Evolutionary conservation across 2,329 filamentous ascomycete genomes (phyloP).

Genomic region (Arthrinium phaeospermum): DNA sequence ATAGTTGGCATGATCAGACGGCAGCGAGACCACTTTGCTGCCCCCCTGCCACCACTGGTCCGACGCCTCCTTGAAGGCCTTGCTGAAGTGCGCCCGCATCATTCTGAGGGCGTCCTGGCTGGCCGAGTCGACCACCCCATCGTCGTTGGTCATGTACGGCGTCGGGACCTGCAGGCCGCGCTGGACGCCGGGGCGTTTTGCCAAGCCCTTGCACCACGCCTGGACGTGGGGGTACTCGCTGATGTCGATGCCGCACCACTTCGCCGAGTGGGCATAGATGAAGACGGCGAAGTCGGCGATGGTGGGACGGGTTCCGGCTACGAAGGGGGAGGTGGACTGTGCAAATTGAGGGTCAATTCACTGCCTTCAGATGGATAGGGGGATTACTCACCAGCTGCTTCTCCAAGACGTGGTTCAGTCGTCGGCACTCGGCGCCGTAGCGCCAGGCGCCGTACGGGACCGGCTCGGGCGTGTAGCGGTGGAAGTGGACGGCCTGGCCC

Average conservation of each 20-base stretch:
- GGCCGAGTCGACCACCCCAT: conserved; percentile 26
- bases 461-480: conserved; percentile 29
- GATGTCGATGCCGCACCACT: conserved; percentile 32
- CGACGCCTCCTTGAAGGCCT: neutral
- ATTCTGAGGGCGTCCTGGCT: conserved; percentile 24
- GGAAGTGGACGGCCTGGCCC: conserved; percentile 30
- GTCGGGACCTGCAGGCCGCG: conserved; percentile 29
- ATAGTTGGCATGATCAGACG: conserved; percentile 28
- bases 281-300: conserved; percentile 33
- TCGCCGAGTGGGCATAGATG: conserved; percentile 30
- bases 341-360: neutral
- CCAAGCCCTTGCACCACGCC: conserved; percentile 30
- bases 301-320: conserved; percentile 31
- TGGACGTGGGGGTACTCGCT: conserved; percentile 30
- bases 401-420: conserved; percentile 30
- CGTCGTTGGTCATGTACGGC: conserved; percentile 29
- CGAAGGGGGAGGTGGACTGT: conserved; percentile 26
- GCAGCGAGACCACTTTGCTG: conserved; percentile 24
- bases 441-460: conserved; percentile 29
- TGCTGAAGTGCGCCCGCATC: conserved; percentile 24
- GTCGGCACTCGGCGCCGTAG: conserved; percentile 28
- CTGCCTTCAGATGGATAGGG: neutral
- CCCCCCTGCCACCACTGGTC: conserved; percentile 20
- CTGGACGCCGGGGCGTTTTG: conserved; percentile 29
- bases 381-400: conserved; percentile 28